Evolutionary conservation across 2,329 filamentous ascomycete species (phyloP).

Genomic region (Fusarium burgessii): DNA sequence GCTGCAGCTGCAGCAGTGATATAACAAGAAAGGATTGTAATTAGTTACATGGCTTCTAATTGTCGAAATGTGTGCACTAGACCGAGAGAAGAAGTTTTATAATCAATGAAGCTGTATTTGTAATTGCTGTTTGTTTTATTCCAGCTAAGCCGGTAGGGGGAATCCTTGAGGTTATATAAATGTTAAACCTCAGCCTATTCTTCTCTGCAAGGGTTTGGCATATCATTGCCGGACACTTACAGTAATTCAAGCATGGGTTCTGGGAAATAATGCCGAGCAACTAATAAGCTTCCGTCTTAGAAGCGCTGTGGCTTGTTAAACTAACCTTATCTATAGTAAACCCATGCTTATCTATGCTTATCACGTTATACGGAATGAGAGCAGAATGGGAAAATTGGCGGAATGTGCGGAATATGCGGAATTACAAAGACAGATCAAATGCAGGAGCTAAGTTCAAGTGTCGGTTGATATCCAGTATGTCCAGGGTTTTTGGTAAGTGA

Average conservation of each 20-base stretch:
- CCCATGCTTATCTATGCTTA: background rate
- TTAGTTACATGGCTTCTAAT: background rate
- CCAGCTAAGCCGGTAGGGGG: background rate
- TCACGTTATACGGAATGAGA: too few species aligned
- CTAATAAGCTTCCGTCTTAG: background rate
- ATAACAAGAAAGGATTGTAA: background rate
- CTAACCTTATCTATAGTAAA: background rate
- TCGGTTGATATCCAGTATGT: too few species aligned
- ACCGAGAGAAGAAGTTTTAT: background rate
- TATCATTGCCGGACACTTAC: too few species aligned
- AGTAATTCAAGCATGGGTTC: background rate
- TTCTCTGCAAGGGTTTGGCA: background rate
- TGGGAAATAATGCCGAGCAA: background rate
- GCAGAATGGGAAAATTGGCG: too few species aligned
- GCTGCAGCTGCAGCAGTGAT: background rate
- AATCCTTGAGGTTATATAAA: rapidly evolving
- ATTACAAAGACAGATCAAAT: too few species aligned
- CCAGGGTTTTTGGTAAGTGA: too few species aligned
- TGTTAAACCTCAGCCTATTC: too few species aligned
- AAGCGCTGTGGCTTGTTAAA: background rate
- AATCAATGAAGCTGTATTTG: background rate
- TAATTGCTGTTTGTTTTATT: too few species aligned
- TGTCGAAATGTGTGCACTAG: too few species aligned
- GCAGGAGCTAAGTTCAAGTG: too few species aligned
- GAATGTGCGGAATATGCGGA: too few species aligned